These are phyloP conservation scores for Podila epigama DNA, from an alignment of 192 early-diverging fungal species.

Conservation along the genomic window DNA sequence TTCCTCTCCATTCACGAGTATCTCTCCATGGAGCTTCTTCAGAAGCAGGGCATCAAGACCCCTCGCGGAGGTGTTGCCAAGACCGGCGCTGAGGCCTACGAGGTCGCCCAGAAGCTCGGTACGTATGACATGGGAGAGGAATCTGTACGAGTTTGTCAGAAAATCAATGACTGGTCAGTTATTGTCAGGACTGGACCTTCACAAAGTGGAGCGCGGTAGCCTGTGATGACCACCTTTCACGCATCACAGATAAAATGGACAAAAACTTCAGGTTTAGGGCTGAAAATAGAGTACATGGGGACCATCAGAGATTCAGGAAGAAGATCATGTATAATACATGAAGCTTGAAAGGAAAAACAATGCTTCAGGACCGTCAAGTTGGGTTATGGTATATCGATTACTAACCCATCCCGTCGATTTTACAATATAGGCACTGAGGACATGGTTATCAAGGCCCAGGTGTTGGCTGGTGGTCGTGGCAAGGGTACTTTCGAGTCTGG, in stretches of 20 bases:
- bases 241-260: too few relatives aligned
- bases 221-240: too few relatives aligned
- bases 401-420: background rate
- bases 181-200: too few relatives aligned
- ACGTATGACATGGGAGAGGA: slow-evolving; percentile 15
- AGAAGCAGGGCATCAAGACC: slow-evolving; percentile 90
- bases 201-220: too few relatives aligned
- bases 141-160: background rate
- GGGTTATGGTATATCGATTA: background rate
- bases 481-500: slow-evolving; percentile 98
- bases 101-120: slow-evolving; percentile 84
- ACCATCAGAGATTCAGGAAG: too few relatives aligned
- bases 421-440: slow-evolving; percentile 61
- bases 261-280: too few relatives aligned
- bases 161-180: background rate
- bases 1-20: slow-evolving; percentile 98
- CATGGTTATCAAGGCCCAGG: slow-evolving; percentile 84
- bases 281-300: too few relatives aligned
- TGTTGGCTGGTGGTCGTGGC: slow-evolving; percentile 98
- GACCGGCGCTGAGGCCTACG: slow-evolving; percentile 85
- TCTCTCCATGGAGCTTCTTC: slow-evolving; percentile 90
- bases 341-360: too few relatives aligned
- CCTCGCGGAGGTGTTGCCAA: slow-evolving; percentile 90
- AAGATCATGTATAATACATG: too few relatives aligned
- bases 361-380: too few relatives aligned